phyloP scores from a whole-genome alignment of 2,329 filamentous ascomycete genomes.

The Aureobasidium sp. region DNA sequence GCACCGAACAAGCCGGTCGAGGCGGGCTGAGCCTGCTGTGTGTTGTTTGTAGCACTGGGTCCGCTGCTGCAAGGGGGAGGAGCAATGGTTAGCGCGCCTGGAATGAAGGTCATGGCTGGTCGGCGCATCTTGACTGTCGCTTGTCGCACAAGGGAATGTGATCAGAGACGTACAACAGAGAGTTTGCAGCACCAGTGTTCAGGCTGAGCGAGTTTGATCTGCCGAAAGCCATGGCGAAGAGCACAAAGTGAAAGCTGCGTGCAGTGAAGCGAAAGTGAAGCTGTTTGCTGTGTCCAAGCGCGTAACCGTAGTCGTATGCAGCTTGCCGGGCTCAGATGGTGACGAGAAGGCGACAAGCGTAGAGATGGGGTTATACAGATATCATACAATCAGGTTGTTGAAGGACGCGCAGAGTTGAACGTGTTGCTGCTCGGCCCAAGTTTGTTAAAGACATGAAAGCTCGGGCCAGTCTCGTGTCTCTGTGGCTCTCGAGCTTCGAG shows the following conservation, averaged over 20 bases:
- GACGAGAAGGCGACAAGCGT: background rate
- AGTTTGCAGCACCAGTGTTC: slow-evolving; percentile 45
- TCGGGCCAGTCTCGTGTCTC: background rate
- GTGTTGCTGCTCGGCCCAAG: background rate
- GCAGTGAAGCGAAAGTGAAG: background rate
- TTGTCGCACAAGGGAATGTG: background rate
- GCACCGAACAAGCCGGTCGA: slow-evolving; percentile 21
- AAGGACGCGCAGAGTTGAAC: background rate
- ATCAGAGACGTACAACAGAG: slow-evolving; percentile 27
- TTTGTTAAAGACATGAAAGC: background rate
- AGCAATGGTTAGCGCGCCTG: slow-evolving; percentile 11
- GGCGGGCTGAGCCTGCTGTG: slow-evolving; percentile 14
- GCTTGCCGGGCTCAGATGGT: background rate
- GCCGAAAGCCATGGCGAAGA: slow-evolving; percentile 35
- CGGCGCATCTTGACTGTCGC: background rate
- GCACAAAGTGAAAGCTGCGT: background rate
- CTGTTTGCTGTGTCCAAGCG: background rate
- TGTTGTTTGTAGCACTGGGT: background rate
- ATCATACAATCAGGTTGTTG: background rate
- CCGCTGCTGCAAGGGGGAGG: background rate
- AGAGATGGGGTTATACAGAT: background rate
- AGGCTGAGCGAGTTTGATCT: slow-evolving; percentile 47
- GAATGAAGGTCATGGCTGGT: background rate
- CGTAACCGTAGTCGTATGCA: background rate
- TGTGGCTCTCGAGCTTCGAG: background rate